Conservation (phyloP, 495 filamentous ascomycete species). For the Elasticomyces elasticus region DNA sequence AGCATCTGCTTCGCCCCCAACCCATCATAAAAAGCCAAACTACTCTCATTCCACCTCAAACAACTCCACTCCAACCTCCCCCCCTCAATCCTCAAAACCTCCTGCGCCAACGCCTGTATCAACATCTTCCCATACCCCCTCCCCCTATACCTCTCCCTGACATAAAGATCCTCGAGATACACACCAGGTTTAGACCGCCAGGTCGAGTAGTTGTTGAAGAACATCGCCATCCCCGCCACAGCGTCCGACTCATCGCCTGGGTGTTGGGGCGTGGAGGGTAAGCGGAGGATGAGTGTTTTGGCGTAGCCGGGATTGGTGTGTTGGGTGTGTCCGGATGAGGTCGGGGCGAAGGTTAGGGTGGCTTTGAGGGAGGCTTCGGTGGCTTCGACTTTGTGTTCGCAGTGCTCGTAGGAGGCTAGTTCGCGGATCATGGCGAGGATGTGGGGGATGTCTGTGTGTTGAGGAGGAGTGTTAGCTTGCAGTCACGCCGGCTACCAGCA, state of each 20-base stretch:
- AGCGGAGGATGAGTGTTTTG: slow-evolving; percentile 31
- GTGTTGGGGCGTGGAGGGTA: slow-evolving; percentile 31
- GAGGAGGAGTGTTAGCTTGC: neutral
- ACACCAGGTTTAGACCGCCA: slow-evolving; percentile 82
- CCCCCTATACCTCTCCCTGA: slow-evolving; percentile 57
- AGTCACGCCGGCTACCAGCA: neutral
- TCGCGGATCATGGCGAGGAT: slow-evolving; percentile 81
- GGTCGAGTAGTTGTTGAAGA: slow-evolving; percentile 64
- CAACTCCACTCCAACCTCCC: slow-evolving; percentile 86
- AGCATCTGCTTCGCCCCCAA: slow-evolving; percentile 72
- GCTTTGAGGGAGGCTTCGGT: slow-evolving; percentile 60
- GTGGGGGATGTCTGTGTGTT: slow-evolving; percentile 58
- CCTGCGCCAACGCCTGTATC: slow-evolving; percentile 64
- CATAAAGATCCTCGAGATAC: slow-evolving; percentile 89
- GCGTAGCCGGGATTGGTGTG: slow-evolving; percentile 19
- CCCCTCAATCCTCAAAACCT: slow-evolving; percentile 61
- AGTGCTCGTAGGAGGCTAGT: slow-evolving; percentile 77
- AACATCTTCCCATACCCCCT: slow-evolving; percentile 71
- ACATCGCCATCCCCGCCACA: slow-evolving; percentile 51
- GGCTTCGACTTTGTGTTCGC: slow-evolving; percentile 64
- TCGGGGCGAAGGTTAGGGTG: slow-evolving; percentile 66
- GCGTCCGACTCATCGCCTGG: slow-evolving; percentile 20
- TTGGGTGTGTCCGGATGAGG: slow-evolving; percentile 25
- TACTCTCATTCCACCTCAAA: slow-evolving; percentile 82
- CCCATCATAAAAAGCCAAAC: slow-evolving; percentile 74